A percentile compares a stretch with the other conserved stretches of the same genome.
phyloP scores from a whole-genome alignment of 129 eudicot species.

The Scalesia atractyloides region DNA sequence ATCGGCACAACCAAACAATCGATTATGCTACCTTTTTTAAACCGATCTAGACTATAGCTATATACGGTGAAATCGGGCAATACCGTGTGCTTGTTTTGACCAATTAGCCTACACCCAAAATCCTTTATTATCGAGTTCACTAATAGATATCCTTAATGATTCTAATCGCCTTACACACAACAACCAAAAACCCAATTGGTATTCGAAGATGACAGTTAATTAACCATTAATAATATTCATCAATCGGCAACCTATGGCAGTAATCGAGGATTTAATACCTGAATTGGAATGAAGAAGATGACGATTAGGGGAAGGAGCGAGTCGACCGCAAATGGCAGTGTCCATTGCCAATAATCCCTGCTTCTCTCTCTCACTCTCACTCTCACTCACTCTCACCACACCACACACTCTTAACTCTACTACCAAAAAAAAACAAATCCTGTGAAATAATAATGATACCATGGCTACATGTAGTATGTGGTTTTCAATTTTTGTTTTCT shows the following conservation, averaged over 20 bases:
- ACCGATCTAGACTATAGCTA: slow-evolving; percentile 7
- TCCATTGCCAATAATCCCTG: slow-evolving; percentile 45
- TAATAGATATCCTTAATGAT: neutral
- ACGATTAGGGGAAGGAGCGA: slow-evolving; percentile 55
- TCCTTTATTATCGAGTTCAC: no score
- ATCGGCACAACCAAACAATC: neutral
- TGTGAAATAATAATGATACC: neutral
- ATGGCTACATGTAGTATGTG: slow-evolving; percentile 15
- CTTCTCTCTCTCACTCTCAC: neutral
- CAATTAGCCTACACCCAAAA: no score
- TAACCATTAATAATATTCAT: neutral
- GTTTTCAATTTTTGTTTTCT: neutral
- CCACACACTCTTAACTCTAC: slow-evolving; percentile 14
- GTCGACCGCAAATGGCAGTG: slow-evolving; percentile 62
- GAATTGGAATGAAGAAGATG: slow-evolving; percentile 45
- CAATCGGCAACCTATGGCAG: no score
- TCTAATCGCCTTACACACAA: neutral
- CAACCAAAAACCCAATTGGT: no score
- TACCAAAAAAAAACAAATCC: slow-evolving; percentile 19
- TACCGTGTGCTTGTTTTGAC: no score
- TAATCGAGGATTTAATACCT: slow-evolving; percentile 5
- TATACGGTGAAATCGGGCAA: neutral
- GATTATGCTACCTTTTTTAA: neutral
- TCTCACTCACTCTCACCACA: no score
- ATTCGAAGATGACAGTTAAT: no score